Evolutionary conservation across 1,139 yeast species (phyloP).

Genomic region (Magnusiomyces fungicola): DNA sequence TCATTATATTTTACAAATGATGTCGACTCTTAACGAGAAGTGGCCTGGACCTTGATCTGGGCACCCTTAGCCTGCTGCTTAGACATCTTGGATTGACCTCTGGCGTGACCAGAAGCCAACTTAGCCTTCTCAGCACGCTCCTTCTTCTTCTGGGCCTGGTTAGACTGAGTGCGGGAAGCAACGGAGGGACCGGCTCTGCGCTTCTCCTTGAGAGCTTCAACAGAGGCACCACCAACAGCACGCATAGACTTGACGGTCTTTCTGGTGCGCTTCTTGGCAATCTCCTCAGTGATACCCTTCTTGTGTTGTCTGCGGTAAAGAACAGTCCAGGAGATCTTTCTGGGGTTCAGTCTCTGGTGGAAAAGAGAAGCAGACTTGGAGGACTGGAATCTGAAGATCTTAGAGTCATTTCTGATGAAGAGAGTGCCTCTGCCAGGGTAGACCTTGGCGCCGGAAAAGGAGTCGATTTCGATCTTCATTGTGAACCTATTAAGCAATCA

Average conservation of each 20-base stretch:
- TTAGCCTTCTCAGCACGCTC: constrained; percentile 83
- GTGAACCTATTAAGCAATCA: no score
- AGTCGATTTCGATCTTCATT: constrained; percentile 99
- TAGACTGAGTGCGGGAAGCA: constrained; percentile 93
- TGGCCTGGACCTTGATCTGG: constrained; percentile 69
- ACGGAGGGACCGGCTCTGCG: constrained; percentile 91
- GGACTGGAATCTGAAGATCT: constrained; percentile 98
- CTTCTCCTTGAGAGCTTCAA: constrained; percentile 97
- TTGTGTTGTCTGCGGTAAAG: constrained; percentile 99
- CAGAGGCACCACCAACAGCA: constrained; percentile 98
- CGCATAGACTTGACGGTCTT: constrained; percentile 98
- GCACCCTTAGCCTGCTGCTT: constrained; percentile 38
- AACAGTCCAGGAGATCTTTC: constrained; percentile 99
- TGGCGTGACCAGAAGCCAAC: constrained; percentile 58
- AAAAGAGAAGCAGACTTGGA: constrained; percentile 97
- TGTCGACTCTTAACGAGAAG: constrained; percentile 67
- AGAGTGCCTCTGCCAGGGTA: constrained; percentile 99
- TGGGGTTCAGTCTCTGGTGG: constrained; percentile 99
- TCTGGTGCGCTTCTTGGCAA: constrained; percentile 94
- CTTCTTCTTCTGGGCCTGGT: constrained; percentile 88
- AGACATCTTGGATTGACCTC: constrained; percentile 54
- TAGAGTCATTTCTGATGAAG: constrained; percentile 99
- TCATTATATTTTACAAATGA: constrained; percentile 13
- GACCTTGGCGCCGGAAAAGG: constrained; percentile 98
- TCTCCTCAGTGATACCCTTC: constrained; percentile 99